phyloP scores from a whole-genome alignment of 306 rosid genomes.

The Pueraria montana region DNA sequence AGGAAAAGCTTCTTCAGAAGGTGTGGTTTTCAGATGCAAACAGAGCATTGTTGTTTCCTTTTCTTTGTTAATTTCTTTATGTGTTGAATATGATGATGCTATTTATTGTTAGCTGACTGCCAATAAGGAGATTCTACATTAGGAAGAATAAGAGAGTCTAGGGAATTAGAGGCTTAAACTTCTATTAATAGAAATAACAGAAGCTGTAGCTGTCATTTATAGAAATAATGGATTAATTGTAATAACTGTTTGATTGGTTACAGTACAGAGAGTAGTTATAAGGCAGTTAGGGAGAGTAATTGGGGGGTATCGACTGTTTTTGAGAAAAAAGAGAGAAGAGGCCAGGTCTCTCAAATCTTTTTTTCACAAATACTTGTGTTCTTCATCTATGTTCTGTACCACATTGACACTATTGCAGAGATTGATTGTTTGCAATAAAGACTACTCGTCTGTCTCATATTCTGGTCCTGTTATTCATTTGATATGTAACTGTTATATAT shows the following conservation, averaged over 20 bases:
- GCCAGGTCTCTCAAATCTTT: constrained; percentile 16
- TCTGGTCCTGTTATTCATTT: constrained; percentile 38
- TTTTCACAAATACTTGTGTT: not conserved
- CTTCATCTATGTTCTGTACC: not conserved
- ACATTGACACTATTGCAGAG: constrained; percentile 18
- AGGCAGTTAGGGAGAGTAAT: constrained; percentile 17
- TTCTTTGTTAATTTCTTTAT: constrained; percentile 15
- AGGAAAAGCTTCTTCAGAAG: constrained; percentile 97
- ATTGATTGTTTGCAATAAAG: constrained; percentile 13
- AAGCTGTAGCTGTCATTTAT: constrained; percentile 22
- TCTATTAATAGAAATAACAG: constrained; percentile 16
- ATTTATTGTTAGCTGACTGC: constrained; percentile 20
- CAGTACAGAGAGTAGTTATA: constrained; percentile 28
- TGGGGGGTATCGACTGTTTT: not conserved
- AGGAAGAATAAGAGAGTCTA: constrained; percentile 25
- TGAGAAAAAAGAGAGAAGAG: constrained; percentile 30
- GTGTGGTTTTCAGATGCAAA: constrained; percentile 58
- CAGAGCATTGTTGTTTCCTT: constrained; percentile 31
- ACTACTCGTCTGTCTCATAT: not conserved
- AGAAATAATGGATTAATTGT: constrained; percentile 12
- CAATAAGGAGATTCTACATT: not conserved
- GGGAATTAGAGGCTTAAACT: constrained; percentile 14
- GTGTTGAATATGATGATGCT: constrained; percentile 34
- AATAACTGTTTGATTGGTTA: constrained; percentile 24
- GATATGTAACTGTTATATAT: constrained; percentile 35